Base-by-base conservation (phyloP, 2,329 filamentous ascomycete genomes). In the Penicillium sclerotigenum region DNA sequence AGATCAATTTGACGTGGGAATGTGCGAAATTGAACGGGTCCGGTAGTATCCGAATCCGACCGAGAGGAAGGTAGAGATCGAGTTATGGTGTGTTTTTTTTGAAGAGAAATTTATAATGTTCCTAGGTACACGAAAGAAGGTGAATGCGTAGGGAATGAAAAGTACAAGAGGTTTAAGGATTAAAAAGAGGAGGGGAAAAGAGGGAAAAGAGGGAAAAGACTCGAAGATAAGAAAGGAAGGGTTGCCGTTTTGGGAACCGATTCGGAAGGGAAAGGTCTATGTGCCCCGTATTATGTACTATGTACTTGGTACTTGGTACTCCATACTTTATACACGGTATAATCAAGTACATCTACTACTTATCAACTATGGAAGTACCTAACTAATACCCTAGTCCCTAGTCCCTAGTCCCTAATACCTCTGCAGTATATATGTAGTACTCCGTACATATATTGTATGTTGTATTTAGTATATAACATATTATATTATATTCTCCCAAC, bases 1-100 rank as follows among this genome's bases (percentile, higher is more conserved):
- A 57, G 57, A 47, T 59, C 50, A 54, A 58, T 49, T 59, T 60
- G 56, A 58, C 58, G 56, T 53, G 48, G 24, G 55, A 56, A 57
- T 59, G 62, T 62, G 65, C 57, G 62, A 66, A 68, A 66, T 65
- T 59, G 52, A 60, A 62, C 52, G 53, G 63, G 64, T 60, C 67
- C 68, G 67, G 58, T 54, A 54, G 56, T 62, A 67, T 69, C 66
- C 66, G 68, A 68, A 59, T 46, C 63, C 63, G 61, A 66, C 66
- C 62, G 55, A 54, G 47, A 53, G 37, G 54, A 8, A 37, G 34
- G n/a, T 37, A 28, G 59, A 33, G 37, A 40, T 16, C 42, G 26
- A 33, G 43, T 42, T 16, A 7, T 40, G n/a, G 45, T 26, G 50
- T 38, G 47, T 33, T 16, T 38, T 20, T 38, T 14, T 18, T n/a